Evolutionary conservation across 495 filamentous ascomycete species (phyloP).

Genomic region (Hypoxylon fuscum): DNA sequence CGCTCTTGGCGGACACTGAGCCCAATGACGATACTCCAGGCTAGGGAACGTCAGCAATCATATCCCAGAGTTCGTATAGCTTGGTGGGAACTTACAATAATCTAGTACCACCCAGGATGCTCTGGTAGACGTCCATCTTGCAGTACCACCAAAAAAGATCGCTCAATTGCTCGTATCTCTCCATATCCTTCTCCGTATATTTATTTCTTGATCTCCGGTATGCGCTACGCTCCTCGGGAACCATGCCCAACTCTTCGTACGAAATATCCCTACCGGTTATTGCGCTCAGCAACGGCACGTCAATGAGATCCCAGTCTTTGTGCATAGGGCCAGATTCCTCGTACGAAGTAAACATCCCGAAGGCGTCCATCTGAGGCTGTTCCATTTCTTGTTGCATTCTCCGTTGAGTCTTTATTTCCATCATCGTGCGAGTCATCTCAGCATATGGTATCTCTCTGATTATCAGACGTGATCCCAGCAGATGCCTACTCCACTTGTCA

Average conservation of each 20-base stretch:
- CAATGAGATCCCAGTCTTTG: constrained; percentile 45
- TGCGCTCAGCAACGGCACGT: constrained; percentile 49
- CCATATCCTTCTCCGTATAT: constrained; percentile 77
- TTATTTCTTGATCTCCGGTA: constrained; percentile 37
- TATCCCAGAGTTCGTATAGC: constrained; percentile 4
- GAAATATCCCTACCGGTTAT: constrained; percentile 49
- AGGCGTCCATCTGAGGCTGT: constrained; percentile 34
- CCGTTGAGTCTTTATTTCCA: constrained; percentile 64
- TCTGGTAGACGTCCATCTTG: constrained; percentile 93
- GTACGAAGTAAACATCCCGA: constrained; percentile 35
- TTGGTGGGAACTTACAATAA: constrained; percentile 72
- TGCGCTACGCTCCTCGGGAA: constrained; percentile 38
- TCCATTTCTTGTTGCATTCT: constrained; percentile 43
- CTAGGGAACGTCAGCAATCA: constrained; percentile 55
- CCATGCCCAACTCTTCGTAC: constrained; percentile 46
- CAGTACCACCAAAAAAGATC: constrained; percentile 98
- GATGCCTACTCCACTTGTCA: constrained; percentile 92
- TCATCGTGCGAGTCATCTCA: constrained; percentile 70
- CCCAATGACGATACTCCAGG: constrained; percentile 81
- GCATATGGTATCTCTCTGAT: constrained; percentile 83
- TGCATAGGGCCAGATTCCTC: constrained; percentile 40
- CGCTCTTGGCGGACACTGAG: constrained; percentile 84
- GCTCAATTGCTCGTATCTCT: constrained; percentile 78
- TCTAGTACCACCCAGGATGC: constrained; percentile 83
- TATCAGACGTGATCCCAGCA: constrained; percentile 84